Conservation (phyloP, 2,329 filamentous ascomycete species). For the Cladobotryum mycophilum region DNA sequence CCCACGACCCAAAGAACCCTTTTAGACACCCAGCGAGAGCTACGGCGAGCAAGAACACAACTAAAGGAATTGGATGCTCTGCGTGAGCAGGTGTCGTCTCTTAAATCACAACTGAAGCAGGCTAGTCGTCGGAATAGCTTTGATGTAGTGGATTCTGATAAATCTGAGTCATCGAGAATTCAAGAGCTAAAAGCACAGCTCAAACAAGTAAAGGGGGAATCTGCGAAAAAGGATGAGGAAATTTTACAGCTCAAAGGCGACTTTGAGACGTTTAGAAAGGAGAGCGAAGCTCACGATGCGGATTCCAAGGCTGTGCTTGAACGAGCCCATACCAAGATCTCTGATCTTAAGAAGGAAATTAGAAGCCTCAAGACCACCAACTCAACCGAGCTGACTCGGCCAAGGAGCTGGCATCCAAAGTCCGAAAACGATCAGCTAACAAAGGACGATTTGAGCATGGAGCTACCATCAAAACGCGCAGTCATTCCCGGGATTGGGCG, state of each 20-base stretch:
- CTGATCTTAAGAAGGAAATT: constrained; percentile 49
- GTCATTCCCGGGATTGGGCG: constrained; percentile 11
- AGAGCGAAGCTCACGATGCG: constrained; percentile 46
- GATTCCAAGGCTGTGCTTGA: constrained; percentile 51
- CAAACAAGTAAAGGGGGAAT: constrained; percentile 38
- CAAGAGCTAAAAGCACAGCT: constrained; percentile 38
- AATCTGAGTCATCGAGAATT: constrained; percentile 21
- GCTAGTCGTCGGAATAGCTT: constrained; percentile 28
- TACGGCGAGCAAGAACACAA: constrained; percentile 49
- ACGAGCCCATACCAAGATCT: constrained; percentile 51
- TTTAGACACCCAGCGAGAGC: constrained; percentile 47
- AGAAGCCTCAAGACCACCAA: constrained; percentile 34
- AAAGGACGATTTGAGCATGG: constrained; percentile 8
- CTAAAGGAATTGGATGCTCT: constrained; percentile 45
- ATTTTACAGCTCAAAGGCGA: constrained; percentile 44
- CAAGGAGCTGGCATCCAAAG: constrained; percentile 25
- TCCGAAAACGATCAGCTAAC: constrained; percentile 14
- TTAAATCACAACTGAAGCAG: constrained; percentile 45
- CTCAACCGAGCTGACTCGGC: constrained; percentile 17
- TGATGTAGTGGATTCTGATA: constrained; percentile 27
- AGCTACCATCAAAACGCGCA: background rate
- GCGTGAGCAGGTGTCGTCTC: constrained; percentile 45
- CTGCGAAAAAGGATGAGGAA: constrained; percentile 42
- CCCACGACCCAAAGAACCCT: constrained; percentile 46
- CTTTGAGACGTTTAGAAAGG: constrained; percentile 47